Conservation (phyloP, 257 asterid species). For the Primulina eburnea region DNA sequence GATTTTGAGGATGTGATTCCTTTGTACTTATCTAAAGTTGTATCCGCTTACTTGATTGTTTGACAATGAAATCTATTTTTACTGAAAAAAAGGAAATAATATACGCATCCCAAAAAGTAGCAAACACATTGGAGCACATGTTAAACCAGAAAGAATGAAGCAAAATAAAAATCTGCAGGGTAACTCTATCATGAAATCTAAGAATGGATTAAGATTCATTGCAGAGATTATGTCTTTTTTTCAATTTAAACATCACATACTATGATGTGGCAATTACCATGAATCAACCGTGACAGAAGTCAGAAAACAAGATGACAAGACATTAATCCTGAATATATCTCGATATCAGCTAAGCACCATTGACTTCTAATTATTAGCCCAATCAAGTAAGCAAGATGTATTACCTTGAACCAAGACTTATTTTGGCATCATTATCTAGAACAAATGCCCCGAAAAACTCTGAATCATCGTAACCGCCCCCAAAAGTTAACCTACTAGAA, state of each 20-base stretch:
- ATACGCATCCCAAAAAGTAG: too few relatives aligned
- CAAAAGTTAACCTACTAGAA: slow-evolving; percentile 60
- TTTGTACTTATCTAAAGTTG: too few relatives aligned
- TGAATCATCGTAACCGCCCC: slow-evolving; percentile 65
- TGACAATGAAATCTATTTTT: too few relatives aligned
- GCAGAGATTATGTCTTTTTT: background rate
- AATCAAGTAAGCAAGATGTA: slow-evolving; percentile 23
- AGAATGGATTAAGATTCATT: background rate
- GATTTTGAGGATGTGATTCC: too few relatives aligned
- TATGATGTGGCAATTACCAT: background rate
- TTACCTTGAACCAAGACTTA: slow-evolving; percentile 69
- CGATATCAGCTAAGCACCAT: slow-evolving; percentile 12
- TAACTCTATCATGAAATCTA: background rate
- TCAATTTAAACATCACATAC: background rate
- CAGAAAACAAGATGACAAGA: background rate
- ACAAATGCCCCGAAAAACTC: slow-evolving; percentile 72
- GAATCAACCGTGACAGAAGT: background rate
- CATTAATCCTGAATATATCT: background rate
- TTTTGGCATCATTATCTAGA: slow-evolving; percentile 61
- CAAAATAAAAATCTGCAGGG: background rate
- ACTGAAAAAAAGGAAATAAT: too few relatives aligned
- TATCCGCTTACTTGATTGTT: too few relatives aligned
- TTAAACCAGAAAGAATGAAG: background rate
- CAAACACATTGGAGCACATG: too few relatives aligned
- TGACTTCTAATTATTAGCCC: slow-evolving; percentile 12